Base-by-base conservation (phyloP, 2,329 filamentous ascomycete species). In the Westerdykella sp. region DNA sequence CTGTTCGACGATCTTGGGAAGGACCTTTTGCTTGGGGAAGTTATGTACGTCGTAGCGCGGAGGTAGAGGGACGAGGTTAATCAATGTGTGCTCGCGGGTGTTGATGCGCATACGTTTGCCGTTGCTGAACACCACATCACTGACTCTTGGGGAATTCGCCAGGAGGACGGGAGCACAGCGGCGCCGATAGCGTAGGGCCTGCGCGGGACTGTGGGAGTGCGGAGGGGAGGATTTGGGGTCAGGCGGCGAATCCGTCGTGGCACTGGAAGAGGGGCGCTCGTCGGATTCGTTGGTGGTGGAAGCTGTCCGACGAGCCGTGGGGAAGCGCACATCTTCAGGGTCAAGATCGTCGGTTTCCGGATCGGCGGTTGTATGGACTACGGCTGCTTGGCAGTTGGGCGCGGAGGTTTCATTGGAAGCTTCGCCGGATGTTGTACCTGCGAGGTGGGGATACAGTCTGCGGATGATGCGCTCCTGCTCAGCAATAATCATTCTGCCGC, bases 401-500 rank as follows among this genome's bases (percentile, higher is more conserved):
- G 4, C 25, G 32, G 45, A 34, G 50, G 44, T 14, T 50, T 48
- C 9, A 43, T 44, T 10, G 42, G 40, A 32, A 30, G 46, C 42
- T 18, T 45, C 42, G 18, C 41, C 40, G 12, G 44, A 36, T 16
- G 41, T 42, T 15, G 43, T 34, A 21, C 39, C 48, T 4, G 65
- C 68, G 28, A 74, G 61, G 28, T 67, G 59, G 10, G 73, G 73
- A 49, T 72, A 75, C 51, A 73, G 64, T 21, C 69, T 62, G 36
- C 68, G 65, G 47, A 75, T 66, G 41, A 75, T 69, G 13, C 67
- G 69, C 53, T 74, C 70, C 46, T 75, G 73, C 55, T 75, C 67
- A 14, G 67, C 70, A 39, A 75, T 61, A 36, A 74, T 57, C 30
- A 62, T 56, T 13, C 69, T 61, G 23, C 64, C 65, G 18, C 54